Conservation (phyloP, 176 grass and related monocot genomes). For the Cenchrus fungigraminus region DNA sequence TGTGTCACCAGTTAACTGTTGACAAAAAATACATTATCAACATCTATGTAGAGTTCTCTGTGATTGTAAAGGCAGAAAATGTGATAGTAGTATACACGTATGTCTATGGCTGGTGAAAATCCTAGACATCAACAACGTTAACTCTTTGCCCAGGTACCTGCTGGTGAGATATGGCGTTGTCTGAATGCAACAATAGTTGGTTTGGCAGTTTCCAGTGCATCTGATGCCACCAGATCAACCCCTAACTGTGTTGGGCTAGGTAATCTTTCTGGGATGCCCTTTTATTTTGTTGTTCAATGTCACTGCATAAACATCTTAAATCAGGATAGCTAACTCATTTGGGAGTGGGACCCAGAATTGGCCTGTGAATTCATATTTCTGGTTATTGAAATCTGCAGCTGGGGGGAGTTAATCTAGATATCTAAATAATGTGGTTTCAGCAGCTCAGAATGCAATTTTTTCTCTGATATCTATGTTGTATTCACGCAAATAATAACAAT, state of each 20-base stretch:
- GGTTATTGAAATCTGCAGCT: not conserved
- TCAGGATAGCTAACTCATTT: not conserved
- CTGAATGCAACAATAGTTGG: conserved; percentile 91
- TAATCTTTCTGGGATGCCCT: conserved; percentile 34
- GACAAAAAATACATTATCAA: not conserved
- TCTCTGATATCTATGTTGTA: not conserved
- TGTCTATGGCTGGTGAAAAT: not conserved
- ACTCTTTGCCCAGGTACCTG: conserved; percentile 61
- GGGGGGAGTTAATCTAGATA: not conserved
- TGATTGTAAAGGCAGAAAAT: not conserved
- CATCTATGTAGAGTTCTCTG: not conserved
- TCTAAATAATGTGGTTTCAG: conserved; percentile 4
- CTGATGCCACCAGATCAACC: conserved; percentile 36
- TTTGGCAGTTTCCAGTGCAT: conserved; percentile 55
- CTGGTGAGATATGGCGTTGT: conserved; percentile 75
- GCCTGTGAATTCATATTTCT: not conserved
- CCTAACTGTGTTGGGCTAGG: conserved; percentile 84
- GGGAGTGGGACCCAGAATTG: not conserved
- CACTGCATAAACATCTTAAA: not conserved
- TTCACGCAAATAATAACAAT: not conserved
- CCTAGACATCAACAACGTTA: not conserved
- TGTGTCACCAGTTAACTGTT: not conserved
- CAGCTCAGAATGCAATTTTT: not conserved
- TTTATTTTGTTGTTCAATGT: not conserved
- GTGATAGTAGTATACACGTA: not conserved